These are phyloP conservation scores for Parachlorella kessleri DNA, from an alignment of 139 green algal genomes.

Conservation along the genomic window DNA sequence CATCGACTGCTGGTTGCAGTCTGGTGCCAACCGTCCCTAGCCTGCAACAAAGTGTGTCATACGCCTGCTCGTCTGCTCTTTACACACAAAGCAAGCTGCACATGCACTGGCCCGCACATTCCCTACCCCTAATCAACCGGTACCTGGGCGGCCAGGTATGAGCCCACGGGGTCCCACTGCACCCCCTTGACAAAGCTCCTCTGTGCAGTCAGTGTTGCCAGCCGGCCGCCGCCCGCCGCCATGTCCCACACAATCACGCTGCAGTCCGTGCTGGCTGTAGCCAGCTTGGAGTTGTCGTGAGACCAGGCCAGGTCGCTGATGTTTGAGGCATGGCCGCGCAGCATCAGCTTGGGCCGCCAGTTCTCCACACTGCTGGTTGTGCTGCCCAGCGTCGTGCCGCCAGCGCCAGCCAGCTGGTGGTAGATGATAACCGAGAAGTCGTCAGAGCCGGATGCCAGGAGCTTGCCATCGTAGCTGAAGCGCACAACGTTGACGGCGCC, in stretches of 20 bases:
- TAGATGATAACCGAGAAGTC: constrained; percentile 77
- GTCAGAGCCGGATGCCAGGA: constrained; percentile 65
- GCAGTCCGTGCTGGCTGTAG: constrained; percentile 87
- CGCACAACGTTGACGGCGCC: constrained; percentile 80
- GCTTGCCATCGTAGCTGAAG: constrained; percentile 70
- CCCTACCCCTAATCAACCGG: too few species aligned
- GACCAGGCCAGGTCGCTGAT: constrained; percentile 91
- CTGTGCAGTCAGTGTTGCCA: constrained; percentile 63
- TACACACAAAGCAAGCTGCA: too few species aligned
- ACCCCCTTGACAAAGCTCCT: constrained; percentile 93
- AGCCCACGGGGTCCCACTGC: constrained; percentile 93
- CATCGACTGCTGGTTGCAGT: too few species aligned
- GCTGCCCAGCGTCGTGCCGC: constrained; percentile 28
- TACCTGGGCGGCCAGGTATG: constrained; percentile 81
- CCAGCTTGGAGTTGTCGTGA: constrained; percentile 73
- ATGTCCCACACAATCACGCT: constrained; percentile 73
- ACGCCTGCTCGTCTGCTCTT: too few species aligned
- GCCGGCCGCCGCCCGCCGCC: constrained; percentile 2
- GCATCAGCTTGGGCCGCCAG: constrained; percentile 62
- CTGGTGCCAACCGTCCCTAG: too few species aligned
- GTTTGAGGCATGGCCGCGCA: constrained; percentile 83
- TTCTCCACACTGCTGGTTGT: constrained; percentile 79
- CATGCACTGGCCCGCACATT: too few species aligned
- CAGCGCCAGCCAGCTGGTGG: constrained; percentile 62
- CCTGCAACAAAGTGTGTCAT: too few species aligned